phyloP scores from a whole-genome alignment of 495 filamentous ascomycete genomes.

The Pyronema domesticum region DNA sequence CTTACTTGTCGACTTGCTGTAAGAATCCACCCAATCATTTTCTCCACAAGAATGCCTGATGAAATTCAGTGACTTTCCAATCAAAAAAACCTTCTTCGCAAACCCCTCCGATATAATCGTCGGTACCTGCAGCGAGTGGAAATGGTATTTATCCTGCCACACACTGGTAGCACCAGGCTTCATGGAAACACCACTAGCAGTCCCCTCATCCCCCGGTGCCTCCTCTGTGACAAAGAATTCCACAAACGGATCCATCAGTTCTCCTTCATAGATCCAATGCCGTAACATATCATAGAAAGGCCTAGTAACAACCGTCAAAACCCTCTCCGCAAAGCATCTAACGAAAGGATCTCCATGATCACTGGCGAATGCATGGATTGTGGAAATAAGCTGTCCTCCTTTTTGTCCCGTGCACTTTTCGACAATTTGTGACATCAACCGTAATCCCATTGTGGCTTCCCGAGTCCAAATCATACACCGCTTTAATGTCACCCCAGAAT shows the following conservation, averaged over 20 bases:
- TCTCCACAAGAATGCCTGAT: slow-evolving; percentile 90
- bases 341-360: slow-evolving; percentile 94
- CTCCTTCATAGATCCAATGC: slow-evolving; percentile 96
- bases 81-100: slow-evolving; percentile 86
- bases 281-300: slow-evolving; percentile 95
- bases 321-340: slow-evolving; percentile 77
- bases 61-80: slow-evolving; percentile 96
- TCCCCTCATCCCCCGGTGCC: slow-evolving; percentile 17
- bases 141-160: slow-evolving; percentile 94
- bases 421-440: slow-evolving; percentile 83
- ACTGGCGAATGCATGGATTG: slow-evolving; percentile 83
- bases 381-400: slow-evolving; percentile 81
- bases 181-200: slow-evolving; percentile 19
- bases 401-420: slow-evolving; percentile 73
- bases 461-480: slow-evolving; percentile 93
- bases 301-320: slow-evolving; percentile 76
- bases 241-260: slow-evolving; percentile 83
- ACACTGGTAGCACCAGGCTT: slow-evolving; percentile 69
- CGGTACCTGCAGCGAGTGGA: slow-evolving; percentile 71
- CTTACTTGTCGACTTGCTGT: slow-evolving; percentile 85
- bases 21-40: slow-evolving; percentile 84
- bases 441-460: slow-evolving; percentile 89
- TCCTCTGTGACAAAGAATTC: slow-evolving; percentile 85
- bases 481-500: slow-evolving; percentile 87
- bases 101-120: slow-evolving; percentile 84